Evolutionary conservation across 2,329 filamentous ascomycete genomes (phyloP), one percentile per base, ranked within the genome.

Genomic region (Alternaria rosae): DNA sequence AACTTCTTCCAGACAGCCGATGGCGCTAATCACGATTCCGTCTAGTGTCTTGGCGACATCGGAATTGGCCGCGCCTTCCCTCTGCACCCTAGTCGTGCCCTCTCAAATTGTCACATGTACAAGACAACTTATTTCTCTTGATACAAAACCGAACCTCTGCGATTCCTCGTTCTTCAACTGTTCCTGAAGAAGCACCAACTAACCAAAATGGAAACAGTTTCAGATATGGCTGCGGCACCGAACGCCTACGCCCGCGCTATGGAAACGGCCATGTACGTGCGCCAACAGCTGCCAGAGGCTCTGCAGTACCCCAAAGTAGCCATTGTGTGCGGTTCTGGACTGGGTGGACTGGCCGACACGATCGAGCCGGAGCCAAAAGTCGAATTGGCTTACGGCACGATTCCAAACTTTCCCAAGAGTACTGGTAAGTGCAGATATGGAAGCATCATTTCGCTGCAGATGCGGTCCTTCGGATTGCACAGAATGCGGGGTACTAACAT

Each of bases 291-390:
- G n/a, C 86, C 87, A 15, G 72, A 76, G 42, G 62, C 74, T 15
- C 74, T 88, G n/a, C 81, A 85, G 57, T 76, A 79, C 3, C 88
- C 88, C 11, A 82, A 82, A 59, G 83, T 90, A 63, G 88, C 87
- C 41, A 87, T 91, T 58, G 85, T 90, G 23, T 91, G 88, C 73
- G 88, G 88, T 30, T 89, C 87, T 52, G 88, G 88, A 4, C 78
- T 91, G 9, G 87, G 87, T 42, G 87, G 87, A 2, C 82, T 91
- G 35, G 86, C 84, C 60, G 81, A 86, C 59, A 86, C 85, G 4
- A 83, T 89, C 47, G 80, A 87, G 54, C 70, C 80, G 20, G 79
- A 82, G 26, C 81, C 81, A 8, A 82, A 82, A 58, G 79, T 84
- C 57, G 85, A 87, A 71, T 84, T 86, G 70, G 81, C 85, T 15